Conservation (phyloP, 371 early-diverging fungal species). For the Mucor velutinosus region DNA sequence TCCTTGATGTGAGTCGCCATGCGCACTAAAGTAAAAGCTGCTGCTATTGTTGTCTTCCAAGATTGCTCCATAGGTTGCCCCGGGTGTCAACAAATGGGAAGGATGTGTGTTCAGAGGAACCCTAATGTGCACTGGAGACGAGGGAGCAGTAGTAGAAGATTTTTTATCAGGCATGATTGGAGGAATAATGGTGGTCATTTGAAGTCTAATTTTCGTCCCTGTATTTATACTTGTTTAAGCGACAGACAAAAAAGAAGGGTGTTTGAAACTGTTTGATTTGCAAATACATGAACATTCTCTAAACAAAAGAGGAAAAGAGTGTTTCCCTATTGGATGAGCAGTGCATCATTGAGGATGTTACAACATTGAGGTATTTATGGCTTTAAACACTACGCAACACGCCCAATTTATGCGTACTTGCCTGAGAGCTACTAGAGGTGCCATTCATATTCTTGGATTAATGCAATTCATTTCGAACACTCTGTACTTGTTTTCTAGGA, state of each 20-base stretch:
- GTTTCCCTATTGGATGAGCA: too few relatives aligned
- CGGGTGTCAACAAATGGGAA: constrained; percentile 19
- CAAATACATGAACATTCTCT: not conserved
- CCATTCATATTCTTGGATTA: too few relatives aligned
- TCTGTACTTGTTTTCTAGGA: too few relatives aligned
- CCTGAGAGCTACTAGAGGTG: too few relatives aligned
- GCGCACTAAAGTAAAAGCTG: constrained; percentile 5
- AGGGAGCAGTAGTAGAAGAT: not conserved
- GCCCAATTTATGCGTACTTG: too few relatives aligned
- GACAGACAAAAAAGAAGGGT: not conserved
- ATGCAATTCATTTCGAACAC: too few relatives aligned
- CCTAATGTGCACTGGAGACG: constrained; percentile 5
- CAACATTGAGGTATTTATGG: too few relatives aligned
- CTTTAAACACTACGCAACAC: too few relatives aligned
- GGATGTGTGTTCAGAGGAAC: constrained; percentile 37
- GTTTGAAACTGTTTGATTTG: not conserved
- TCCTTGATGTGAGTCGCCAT: not conserved
- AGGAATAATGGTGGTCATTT: not conserved
- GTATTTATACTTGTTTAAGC: not conserved
- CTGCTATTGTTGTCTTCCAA: not conserved
- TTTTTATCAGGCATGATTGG: not conserved
- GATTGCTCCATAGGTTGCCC: constrained; percentile 1
- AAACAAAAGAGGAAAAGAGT: not conserved
- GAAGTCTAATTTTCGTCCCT: not conserved
- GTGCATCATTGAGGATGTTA: too few relatives aligned